phyloP scores from a whole-genome alignment of 2,329 filamentous ascomycete species.

The Epichloe sibirici region DNA sequence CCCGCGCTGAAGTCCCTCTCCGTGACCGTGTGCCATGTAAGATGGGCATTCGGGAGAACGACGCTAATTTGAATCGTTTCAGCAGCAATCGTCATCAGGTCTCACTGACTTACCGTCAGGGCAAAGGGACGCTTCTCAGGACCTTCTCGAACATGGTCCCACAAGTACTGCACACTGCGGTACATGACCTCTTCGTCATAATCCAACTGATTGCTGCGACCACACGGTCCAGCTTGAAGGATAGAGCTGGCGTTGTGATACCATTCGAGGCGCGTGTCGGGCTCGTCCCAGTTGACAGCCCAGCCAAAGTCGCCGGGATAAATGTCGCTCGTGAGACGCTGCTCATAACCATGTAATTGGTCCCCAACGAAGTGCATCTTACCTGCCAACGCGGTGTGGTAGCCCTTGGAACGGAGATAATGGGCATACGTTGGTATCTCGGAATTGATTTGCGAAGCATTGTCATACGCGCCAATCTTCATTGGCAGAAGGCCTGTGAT shows the following conservation, averaged over 20 bases:
- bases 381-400: slow-evolving; percentile 80
- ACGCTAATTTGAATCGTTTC: not conserved
- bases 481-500: slow-evolving; percentile 85
- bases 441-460: slow-evolving; percentile 71
- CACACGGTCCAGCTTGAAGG: slow-evolving; percentile 75
- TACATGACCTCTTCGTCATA: slow-evolving; percentile 96
- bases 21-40: not conserved
- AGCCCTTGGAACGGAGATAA: slow-evolving; percentile 73
- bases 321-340: slow-evolving; percentile 85
- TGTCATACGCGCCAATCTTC: slow-evolving; percentile 86
- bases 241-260: slow-evolving; percentile 95
- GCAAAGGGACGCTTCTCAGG: slow-evolving; percentile 66
- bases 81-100: not conserved
- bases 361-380: slow-evolving; percentile 98
- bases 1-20: not conserved
- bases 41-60: not conserved
- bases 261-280: slow-evolving; percentile 77
- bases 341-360: slow-evolving; percentile 88
- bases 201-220: slow-evolving; percentile 88
- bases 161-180: slow-evolving; percentile 78
- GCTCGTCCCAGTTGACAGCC: slow-evolving; percentile 92
- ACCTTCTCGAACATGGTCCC: slow-evolving; percentile 77
- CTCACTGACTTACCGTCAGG: slow-evolving; percentile 45
- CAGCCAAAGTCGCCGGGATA: slow-evolving; percentile 92
- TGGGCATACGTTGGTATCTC: slow-evolving; percentile 88